Base-by-base conservation (phyloP, 2,329 filamentous ascomycete genomes). In the Penicillium verrucosum region DNA sequence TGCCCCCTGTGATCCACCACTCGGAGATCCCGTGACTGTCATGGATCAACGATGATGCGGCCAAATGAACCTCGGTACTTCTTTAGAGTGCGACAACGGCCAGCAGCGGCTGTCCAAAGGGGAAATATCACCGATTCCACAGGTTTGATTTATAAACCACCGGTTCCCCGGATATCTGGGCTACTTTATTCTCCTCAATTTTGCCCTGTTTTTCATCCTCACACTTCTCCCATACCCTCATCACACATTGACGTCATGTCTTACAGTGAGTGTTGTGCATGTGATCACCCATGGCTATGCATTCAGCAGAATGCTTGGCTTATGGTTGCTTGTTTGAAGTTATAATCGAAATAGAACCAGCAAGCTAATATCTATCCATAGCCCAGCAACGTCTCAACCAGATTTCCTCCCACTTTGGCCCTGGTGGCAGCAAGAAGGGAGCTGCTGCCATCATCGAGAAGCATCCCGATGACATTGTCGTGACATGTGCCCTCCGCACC, bases 401-500 rank as follows among this genome's bases (percentile, higher is more conserved):
- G 71, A 81, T 87, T 59, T 76, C 80, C 53, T 79, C 79, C 63
- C 84, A 87, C 69, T 75, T 86, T 62, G 71, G 74, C 57, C 70
- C 76, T n/a, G 64, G 66, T 38, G 63, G 65, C 59, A 68, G 65
- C 59, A 68, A 71, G 63, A 71, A 71, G 60, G 73, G 73, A 48
- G 66, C 61, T 44, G 66, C 71, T 48, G 67, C 67, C 46, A 60
- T 77, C 64, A 71, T 69, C 46, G 71, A 74, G 50, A 77, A 86
- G 72, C 78, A 81, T 61, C 80, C 83, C 46, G 82, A 86, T 74
- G 85, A 87, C 73, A 85, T 97, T 64, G 94, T 99, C 69, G 86
- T 99, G 61, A 97, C 94, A 60, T 90, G 89, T 65, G 90, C 89
- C 66, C 89, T 97, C 70, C 91, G 94, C 68, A 96, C 91, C 16